Base-by-base conservation (phyloP, 2,329 filamentous ascomycete genomes). In the Cladosporium colombiae region DNA sequence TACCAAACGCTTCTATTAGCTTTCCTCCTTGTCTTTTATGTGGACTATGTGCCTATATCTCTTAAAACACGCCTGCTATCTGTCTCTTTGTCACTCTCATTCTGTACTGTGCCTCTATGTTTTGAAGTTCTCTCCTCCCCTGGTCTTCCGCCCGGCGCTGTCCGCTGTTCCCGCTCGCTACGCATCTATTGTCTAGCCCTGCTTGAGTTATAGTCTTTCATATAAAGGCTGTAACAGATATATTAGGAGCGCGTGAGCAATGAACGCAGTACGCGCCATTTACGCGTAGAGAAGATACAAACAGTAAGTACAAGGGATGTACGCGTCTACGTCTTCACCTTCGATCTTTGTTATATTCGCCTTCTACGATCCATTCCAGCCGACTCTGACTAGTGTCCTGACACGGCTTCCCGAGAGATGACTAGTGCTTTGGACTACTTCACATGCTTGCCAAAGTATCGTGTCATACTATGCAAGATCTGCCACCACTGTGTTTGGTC, bases 401-500 rank as follows among this genome's bases (percentile, higher is more conserved):
- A 52, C 13, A 29, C 25, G 23, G 13, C 49, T 52, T 52, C 49
- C 23, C 7, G 10, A 3, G 23, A 52, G 23, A 25, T 52, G 23
- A 49, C 44, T 23, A 52, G 49, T 21, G 49, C 49, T 52, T 6
- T 27, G 1, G 57, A 60, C 16, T 49, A 49, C 37, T 60, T 60
- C 16, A 60, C 14, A 29, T 46, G 14, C 35, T 23, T 52, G 13
- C 23, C 13, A 52, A 27, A 49, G 23, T 60, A 60, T 25, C 13
- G 21, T 25, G 14, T 49, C 37, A 16, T 49, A 25, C 5, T 60
- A 23, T 60, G 37, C 7, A 29, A 49, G 25, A 60, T 49, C 21
- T 60, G 57, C 25, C 25, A 60, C 37, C 49, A 60, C 14, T 60
- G 25, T 23, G 16, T 59, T 7, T 60, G 25, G 57, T 37, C 25